A percentile compares a stretch with the other conserved stretches of the same genome.
These are phyloP conservation scores for Yarrowia phangngaensis DNA, from an alignment of 805 yeast species.

Conservation along the genomic window DNA sequence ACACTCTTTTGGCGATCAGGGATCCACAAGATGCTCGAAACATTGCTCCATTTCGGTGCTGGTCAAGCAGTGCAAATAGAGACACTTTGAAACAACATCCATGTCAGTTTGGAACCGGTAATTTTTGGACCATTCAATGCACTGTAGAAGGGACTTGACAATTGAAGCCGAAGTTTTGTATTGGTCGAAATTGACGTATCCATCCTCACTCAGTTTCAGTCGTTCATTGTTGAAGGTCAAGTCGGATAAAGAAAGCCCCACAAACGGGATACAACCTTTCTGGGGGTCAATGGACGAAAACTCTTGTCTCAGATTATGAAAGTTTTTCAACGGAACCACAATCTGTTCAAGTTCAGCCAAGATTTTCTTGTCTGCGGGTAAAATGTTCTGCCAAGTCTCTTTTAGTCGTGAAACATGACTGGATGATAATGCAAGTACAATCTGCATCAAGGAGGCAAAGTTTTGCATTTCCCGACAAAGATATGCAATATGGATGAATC, in stretches of 20 bases:
- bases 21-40: constrained; percentile 25
- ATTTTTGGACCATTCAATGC: constrained; percentile 78
- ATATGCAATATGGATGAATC: constrained; percentile 82
- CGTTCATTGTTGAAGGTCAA: constrained; percentile 68
- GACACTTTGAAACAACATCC: constrained; percentile 75
- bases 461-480: constrained; percentile 61
- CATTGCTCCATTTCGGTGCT: constrained; percentile 35
- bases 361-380: constrained; percentile 65
- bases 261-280: constrained; percentile 83
- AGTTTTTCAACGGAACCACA: constrained; percentile 72
- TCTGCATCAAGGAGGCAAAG: constrained; percentile 82
- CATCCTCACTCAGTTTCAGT: constrained; percentile 34
- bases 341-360: constrained; percentile 66
- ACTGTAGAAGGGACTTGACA: constrained; percentile 69
- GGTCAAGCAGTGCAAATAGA: constrained; percentile 55
- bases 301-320: constrained; percentile 59
- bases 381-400: constrained; percentile 69
- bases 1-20: too few species aligned
- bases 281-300: constrained; percentile 58
- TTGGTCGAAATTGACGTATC: constrained; percentile 72
- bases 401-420: constrained; percentile 55
- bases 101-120: constrained; percentile 55
- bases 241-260: constrained; percentile 81
- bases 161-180: constrained; percentile 71
- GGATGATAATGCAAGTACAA: constrained; percentile 74